Evolutionary conservation across 2,329 filamentous ascomycete species (phyloP).

Genomic region (Nothophoma quercina): DNA sequence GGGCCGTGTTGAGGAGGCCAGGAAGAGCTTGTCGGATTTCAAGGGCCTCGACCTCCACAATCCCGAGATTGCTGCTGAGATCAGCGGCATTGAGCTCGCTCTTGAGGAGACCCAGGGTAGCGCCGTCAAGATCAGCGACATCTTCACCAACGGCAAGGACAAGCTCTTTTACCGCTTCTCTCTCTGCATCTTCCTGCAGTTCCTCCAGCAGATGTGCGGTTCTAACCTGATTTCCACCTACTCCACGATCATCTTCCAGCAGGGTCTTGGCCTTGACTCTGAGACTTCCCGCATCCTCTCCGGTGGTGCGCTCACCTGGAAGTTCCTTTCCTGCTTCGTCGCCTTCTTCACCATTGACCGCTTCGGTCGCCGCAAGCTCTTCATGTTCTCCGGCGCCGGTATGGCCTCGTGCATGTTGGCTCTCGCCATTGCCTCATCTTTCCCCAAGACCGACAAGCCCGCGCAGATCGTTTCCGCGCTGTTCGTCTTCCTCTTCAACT

Average conservation of each 20-base stretch:
- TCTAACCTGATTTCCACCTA: slow-evolving; percentile 60
- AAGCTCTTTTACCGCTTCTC: slow-evolving; percentile 68
- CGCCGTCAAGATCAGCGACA: slow-evolving; percentile 68
- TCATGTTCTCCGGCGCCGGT: slow-evolving; percentile 61
- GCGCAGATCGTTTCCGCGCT: slow-evolving; percentile 62
- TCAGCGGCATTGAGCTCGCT: slow-evolving; percentile 67
- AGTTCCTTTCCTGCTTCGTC: slow-evolving; percentile 65
- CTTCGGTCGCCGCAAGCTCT: slow-evolving; percentile 68
- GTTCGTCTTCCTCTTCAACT: slow-evolving; percentile 68
- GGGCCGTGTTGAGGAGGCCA: slow-evolving; percentile 71
- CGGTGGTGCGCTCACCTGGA: slow-evolving; percentile 66
- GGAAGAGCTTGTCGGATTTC: slow-evolving; percentile 51
- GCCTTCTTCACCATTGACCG: slow-evolving; percentile 76
- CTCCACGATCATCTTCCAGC: slow-evolving; percentile 53
- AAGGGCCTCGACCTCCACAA: slow-evolving; percentile 50
- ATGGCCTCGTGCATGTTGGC: slow-evolving; percentile 65
- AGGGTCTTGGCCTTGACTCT: slow-evolving; percentile 52
- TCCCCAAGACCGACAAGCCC: slow-evolving; percentile 54
- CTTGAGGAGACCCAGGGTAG: slow-evolving; percentile 59
- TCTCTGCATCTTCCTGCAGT: slow-evolving; percentile 60
- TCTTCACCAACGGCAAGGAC: slow-evolving; percentile 64
- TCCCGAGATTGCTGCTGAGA: slow-evolving; percentile 66
- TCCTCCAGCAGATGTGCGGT: slow-evolving; percentile 61
- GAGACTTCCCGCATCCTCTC: slow-evolving; percentile 67
- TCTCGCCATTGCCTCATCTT: slow-evolving; percentile 61